phyloP scores from a whole-genome alignment of 2,329 filamentous ascomycete genomes.

The Biscogniauxia sp. region DNA sequence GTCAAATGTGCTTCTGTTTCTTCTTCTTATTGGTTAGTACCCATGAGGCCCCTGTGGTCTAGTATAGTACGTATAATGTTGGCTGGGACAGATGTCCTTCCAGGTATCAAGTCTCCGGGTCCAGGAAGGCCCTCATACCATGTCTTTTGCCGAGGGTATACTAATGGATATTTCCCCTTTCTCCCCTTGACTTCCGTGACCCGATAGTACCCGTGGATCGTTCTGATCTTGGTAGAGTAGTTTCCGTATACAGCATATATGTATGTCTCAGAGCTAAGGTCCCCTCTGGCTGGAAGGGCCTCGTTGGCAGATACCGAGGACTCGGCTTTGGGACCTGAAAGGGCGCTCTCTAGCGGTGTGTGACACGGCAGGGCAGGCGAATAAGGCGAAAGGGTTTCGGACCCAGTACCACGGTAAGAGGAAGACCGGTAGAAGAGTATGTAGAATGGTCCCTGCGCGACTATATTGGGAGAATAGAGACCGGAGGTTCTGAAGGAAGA shows the following conservation, averaged over 20 bases:
- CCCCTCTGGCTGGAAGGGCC: constrained; percentile 17
- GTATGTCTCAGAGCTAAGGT: constrained; percentile 10
- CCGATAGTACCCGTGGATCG: background rate
- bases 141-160: background rate
- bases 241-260: background rate
- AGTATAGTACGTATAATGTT: background rate
- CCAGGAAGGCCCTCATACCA: background rate
- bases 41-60: background rate
- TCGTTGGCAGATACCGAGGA: constrained; percentile 25
- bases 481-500: background rate
- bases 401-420: constrained; percentile 16
- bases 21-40: background rate
- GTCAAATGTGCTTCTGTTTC: background rate
- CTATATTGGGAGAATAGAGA: background rate
- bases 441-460: constrained; percentile 3
- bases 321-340: constrained; percentile 23
- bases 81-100: background rate
- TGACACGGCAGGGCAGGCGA: constrained; percentile 22
- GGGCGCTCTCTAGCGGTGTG: constrained; percentile 22
- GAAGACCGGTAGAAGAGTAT: constrained; percentile 8
- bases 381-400: constrained; percentile 17
- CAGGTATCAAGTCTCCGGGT: background rate
- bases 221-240: background rate
- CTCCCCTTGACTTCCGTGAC: background rate
- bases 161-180: background rate